Conservation (phyloP, 148 eudicot genomes). For the Rheum nobile region DNA sequence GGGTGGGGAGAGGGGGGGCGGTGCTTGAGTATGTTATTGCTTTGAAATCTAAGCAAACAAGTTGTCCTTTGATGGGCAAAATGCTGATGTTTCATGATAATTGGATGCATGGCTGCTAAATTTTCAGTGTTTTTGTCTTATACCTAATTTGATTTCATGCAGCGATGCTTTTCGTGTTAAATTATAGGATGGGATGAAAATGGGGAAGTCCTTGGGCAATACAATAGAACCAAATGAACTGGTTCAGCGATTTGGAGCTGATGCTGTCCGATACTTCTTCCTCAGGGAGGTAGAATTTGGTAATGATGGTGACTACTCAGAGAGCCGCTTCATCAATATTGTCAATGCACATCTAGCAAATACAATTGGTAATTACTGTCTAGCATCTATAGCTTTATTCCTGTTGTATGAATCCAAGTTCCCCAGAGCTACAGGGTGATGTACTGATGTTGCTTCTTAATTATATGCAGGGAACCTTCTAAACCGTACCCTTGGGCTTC, state of each 20-base stretch:
- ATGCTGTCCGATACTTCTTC: conserved; percentile 95
- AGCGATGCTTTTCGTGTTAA: conserved; percentile 51
- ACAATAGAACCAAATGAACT: conserved; percentile 89
- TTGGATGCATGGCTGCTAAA: neutral
- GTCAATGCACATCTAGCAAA: conserved; percentile 97
- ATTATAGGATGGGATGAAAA: conserved; percentile 98
- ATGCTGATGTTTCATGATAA: neutral
- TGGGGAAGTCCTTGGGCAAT: conserved; percentile 97
- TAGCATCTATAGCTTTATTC: neutral
- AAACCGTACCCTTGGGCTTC: conserved; percentile 96
- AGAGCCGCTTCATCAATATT: conserved; percentile 83
- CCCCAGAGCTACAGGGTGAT: neutral
- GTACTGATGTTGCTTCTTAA: neutral
- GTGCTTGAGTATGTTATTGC: neutral
- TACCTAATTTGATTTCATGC: conserved; percentile 53
- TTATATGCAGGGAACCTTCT: conserved; percentile 75
- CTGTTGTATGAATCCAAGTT: neutral
- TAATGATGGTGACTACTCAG: conserved; percentile 96
- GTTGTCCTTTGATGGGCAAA: neutral
- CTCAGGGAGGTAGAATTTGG: conserved; percentile 98
- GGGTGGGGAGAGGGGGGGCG: neutral
- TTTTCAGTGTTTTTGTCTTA: conserved; percentile 23
- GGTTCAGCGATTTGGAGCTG: conserved; percentile 84
- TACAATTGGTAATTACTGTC: conserved; percentile 57
- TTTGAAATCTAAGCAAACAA: neutral